Evolutionary conservation across 305 asterid species (phyloP), one percentile per base, ranked within the genome.

Genomic region (Fraxinus xanthoxyloides): DNA sequence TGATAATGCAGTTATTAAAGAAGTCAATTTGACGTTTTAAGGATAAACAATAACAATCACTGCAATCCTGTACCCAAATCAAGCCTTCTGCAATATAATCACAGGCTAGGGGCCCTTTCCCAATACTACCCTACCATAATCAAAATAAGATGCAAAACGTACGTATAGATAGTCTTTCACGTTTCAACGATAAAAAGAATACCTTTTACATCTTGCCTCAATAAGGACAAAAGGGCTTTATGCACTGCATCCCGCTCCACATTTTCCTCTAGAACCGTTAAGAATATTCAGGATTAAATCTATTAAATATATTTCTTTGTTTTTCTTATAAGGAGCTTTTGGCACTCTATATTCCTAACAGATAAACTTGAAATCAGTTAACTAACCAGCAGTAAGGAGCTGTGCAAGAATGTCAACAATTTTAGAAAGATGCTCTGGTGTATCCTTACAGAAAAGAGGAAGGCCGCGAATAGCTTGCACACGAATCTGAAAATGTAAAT

Each of bases 391-490:
- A 6, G 97, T 90, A 83, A 94, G 93, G 82, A 94, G 97, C 76
- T 92, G 98, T 17, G 90, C 98, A 70, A 94, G 98, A 85, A 95
- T 93, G 88, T 95, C 95, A 72, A 93, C 98, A 79, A 93, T 92
- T 86, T 91, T 92, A 7, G 99, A 95, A 79, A 95, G 95, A 89
- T 93, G 91, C 84, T 93, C 98, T 2, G 99, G 99, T 81, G 99
- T 95, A 82, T 95, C 99, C 93, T 93, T 95, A 92, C 99, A 95
- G 89, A 95, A 95, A 79, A 95, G 97, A 65, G 99, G 98, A 80
- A 95, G 97, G 76, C 99, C 98, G 17, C 99, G 97, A 75, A 93
- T 95, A 28, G 99, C 99, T 90, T 95, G 99, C 85, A 95, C 97
- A 76, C 98, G 92, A 79, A 92, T 87, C 98, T 95, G 89, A 81